Base-by-base conservation (phyloP, 345 rosid species). In the Murraya paniculata region DNA sequence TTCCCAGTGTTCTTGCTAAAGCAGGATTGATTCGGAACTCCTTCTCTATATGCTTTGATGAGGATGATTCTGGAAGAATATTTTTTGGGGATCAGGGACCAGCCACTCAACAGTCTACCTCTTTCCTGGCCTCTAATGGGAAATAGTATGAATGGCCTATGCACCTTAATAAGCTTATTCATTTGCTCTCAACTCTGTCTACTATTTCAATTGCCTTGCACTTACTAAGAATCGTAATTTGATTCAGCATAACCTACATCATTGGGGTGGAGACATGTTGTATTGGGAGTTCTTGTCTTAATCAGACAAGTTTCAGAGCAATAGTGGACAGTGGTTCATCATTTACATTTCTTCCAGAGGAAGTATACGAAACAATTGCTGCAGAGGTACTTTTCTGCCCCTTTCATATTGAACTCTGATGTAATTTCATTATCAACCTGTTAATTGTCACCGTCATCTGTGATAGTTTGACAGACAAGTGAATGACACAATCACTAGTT, bases 61-160 rank as follows among this genome's bases (percentile, higher is more conserved):
- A 90, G 48, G 93, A 93, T 81, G 90, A 88, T 82, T 88, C 95
- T 21, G 98, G 98, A 74, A 89, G 91, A 74, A 90, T 95, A 65
- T 85, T 86, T 83, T 95, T 95, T 75, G 98, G 98, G 77, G 98
- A 95, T 73, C 83, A 84, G 79, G 98, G 98, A 39, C 90, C 89
- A 5, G 76, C 80, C 50, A 68, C 81, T 74, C 98, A 95, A 81
- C 89, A 90, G 65, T 89, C 94, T 78, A 89, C 98, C 31, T 79
- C 86, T n/a, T 91, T 95, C 77, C 81, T 89, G 77, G 87, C 88
- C 9, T 71, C 65, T 41, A 58, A 91, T 74, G 90, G 89, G 25
- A 87, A 91, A 80, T 91, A 85, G 98, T 95, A 91, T 67, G 86
- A 65, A 71, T 66, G 30, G 28, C 80, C 58, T 65, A 7, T 55